These are phyloP conservation scores for Cronartium quercuum DNA, from an alignment of 1,284 basidiomycete species.

Conservation along the genomic window DNA sequence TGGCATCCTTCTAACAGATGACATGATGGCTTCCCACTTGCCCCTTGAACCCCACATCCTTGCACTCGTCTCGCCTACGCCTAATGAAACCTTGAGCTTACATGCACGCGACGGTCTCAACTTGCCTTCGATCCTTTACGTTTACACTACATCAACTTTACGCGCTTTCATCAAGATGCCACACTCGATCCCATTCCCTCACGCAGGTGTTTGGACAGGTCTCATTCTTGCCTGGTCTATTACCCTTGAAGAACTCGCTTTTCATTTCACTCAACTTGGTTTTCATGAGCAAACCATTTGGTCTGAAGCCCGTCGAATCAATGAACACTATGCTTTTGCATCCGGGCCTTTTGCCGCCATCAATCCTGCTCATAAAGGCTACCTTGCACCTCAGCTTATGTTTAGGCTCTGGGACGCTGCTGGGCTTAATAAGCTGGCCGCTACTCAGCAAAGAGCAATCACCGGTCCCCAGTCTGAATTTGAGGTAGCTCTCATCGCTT, in stretches of 20 bases:
- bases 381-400: slow-evolving; percentile 1
- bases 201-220: neutral
- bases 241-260: neutral
- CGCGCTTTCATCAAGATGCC: neutral
- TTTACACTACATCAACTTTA: neutral
- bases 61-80: neutral
- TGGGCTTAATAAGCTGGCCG: slow-evolving; percentile 1
- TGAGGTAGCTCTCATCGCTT: slow-evolving; percentile 8
- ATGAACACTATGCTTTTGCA: neutral
- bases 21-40: neutral
- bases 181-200: neutral
- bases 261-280: slow-evolving; percentile 6
- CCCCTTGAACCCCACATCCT: neutral
- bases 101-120: neutral
- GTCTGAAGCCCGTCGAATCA: neutral
- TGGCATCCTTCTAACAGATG: neutral
- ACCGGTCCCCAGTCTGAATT: slow-evolving; percentile 1
- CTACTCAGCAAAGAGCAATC: neutral
- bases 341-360: neutral
- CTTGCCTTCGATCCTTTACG: slow-evolving; percentile 2
- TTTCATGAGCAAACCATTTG: neutral
- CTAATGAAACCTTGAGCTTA: neutral
- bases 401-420: slow-evolving; percentile 30
- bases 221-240: neutral
- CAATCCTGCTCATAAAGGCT: neutral